Conservation (phyloP, 2,329 filamentous ascomycete genomes). For the Paraphoma sp. region DNA sequence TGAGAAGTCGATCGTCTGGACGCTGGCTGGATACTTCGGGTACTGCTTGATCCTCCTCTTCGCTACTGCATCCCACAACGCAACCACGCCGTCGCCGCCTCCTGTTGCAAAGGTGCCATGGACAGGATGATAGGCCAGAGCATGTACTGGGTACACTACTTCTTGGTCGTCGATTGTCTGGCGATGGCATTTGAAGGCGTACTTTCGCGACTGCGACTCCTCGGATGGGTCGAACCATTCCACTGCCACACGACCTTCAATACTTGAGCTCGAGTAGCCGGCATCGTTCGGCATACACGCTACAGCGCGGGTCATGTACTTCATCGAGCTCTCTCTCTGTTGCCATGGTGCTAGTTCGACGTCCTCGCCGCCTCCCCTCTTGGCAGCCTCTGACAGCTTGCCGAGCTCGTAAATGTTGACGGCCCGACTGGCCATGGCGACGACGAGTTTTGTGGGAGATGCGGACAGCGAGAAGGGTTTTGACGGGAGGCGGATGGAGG, state of each 20-base stretch:
- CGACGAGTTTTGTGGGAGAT: slow-evolving; percentile 85
- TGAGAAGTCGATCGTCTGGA: slow-evolving; percentile 80
- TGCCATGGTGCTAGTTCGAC: slow-evolving; percentile 82
- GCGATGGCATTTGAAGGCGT: slow-evolving; percentile 98
- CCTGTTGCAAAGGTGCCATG: slow-evolving; percentile 87
- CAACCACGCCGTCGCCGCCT: slow-evolving; percentile 90
- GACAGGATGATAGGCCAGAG: slow-evolving; percentile 83
- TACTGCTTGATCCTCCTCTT: slow-evolving; percentile 92
- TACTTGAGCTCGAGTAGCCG: slow-evolving; percentile 89
- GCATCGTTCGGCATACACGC: slow-evolving; percentile 96
- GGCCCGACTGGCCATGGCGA: slow-evolving; percentile 94
- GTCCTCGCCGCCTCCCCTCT: slow-evolving; percentile 22
- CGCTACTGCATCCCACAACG: slow-evolving; percentile 88
- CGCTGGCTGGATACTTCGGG: slow-evolving; percentile 79
- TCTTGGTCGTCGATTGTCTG: slow-evolving; percentile 75
- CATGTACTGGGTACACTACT: slow-evolving; percentile 90
- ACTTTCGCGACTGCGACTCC: slow-evolving; percentile 90
- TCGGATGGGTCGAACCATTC: slow-evolving; percentile 95
- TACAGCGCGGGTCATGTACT: slow-evolving; percentile 93
- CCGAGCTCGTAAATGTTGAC: slow-evolving; percentile 93
- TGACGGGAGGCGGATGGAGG: slow-evolving; percentile 74
- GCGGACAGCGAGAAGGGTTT: slow-evolving; percentile 87
- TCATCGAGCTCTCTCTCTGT: slow-evolving; percentile 88
- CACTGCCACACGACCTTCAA: slow-evolving; percentile 93
- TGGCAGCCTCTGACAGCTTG: slow-evolving; percentile 59